Evolutionary conservation across 441 rosid genomes (phyloP).

Genomic region (Lepidium campestre): DNA sequence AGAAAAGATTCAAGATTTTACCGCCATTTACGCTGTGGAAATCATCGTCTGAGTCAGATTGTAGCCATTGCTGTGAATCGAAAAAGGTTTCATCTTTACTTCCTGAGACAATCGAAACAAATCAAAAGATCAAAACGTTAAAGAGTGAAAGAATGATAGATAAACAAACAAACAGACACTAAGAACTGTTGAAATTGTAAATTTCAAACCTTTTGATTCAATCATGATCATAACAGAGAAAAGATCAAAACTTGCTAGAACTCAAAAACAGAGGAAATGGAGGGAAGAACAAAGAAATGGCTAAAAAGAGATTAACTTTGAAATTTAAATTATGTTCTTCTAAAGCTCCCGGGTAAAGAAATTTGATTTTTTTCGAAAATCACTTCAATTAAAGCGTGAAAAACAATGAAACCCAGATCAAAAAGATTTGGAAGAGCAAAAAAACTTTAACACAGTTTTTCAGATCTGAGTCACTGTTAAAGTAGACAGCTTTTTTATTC

Average conservation of each 20-base stretch:
- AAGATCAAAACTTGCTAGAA: background rate
- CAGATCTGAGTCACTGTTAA: constrained; percentile 22
- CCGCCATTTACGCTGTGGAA: constrained; percentile 91
- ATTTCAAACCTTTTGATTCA: constrained; percentile 15
- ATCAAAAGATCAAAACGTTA: background rate
- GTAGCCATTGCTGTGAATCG: constrained; percentile 69
- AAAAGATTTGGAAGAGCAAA: background rate
- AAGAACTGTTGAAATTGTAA: background rate
- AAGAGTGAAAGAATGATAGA: background rate
- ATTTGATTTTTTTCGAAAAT: background rate
- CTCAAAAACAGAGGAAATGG: constrained; percentile 1
- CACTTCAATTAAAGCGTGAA: constrained; percentile 22
- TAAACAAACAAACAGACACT: too few relatives aligned
- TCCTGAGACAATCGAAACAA: constrained; percentile 37
- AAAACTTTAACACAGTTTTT: background rate
- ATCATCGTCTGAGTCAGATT: constrained; percentile 84
- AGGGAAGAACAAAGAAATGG: background rate
- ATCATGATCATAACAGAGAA: constrained; percentile 2
- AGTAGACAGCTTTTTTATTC: constrained; percentile 14
- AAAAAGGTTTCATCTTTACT: constrained; percentile 88
- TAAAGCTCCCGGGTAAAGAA: constrained; percentile 11
- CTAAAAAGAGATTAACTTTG: background rate
- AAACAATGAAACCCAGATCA: constrained; percentile 19
- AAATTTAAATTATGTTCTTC: background rate
- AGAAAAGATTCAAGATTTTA: constrained; percentile 4